phyloP scores from a whole-genome alignment of 352 stramenopile species.

The Globisporangium uncinulatum region DNA sequence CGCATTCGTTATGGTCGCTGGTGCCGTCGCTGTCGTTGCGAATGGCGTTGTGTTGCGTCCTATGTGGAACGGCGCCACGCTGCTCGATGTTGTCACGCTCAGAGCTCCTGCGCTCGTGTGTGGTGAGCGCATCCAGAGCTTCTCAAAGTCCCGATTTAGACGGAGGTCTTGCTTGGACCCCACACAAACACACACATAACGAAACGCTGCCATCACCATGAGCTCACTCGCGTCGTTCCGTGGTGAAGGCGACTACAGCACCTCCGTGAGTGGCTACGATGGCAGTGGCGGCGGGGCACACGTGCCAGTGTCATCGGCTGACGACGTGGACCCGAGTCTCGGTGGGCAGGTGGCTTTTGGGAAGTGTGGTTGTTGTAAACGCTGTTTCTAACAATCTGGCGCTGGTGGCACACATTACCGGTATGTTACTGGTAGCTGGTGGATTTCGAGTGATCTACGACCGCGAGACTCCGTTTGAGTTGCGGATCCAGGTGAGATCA shows the following conservation, averaged over 20 bases:
- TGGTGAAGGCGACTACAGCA: slow-evolving; percentile 21
- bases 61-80: slow-evolving; percentile 2
- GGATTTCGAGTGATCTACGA: slow-evolving; percentile 90
- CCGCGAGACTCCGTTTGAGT: slow-evolving; percentile 87
- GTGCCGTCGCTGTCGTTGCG: not conserved
- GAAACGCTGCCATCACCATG: slow-evolving; percentile 12
- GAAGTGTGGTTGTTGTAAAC: too few species aligned
- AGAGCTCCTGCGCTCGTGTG: too few species aligned
- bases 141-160: too few species aligned
- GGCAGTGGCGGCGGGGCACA: slow-evolving; percentile 18
- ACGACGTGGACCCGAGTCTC: slow-evolving; percentile 80
- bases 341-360: slow-evolving; percentile 20
- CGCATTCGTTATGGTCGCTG: not conserved
- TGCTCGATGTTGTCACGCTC: not conserved
- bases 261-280: slow-evolving; percentile 3
- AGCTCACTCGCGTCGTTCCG: slow-evolving; percentile 37
- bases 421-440: slow-evolving; percentile 25
- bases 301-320: slow-evolving; percentile 36
- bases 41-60: too few species aligned
- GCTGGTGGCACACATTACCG: too few species aligned
- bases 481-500: slow-evolving; percentile 74
- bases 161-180: too few species aligned
- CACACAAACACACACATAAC: slow-evolving; percentile 1
- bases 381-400: too few species aligned
- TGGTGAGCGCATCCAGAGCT: too few species aligned